These are phyloP conservation scores for Beta lomatogona DNA, from an alignment of 179 eudicot species.

Conservation along the genomic window DNA sequence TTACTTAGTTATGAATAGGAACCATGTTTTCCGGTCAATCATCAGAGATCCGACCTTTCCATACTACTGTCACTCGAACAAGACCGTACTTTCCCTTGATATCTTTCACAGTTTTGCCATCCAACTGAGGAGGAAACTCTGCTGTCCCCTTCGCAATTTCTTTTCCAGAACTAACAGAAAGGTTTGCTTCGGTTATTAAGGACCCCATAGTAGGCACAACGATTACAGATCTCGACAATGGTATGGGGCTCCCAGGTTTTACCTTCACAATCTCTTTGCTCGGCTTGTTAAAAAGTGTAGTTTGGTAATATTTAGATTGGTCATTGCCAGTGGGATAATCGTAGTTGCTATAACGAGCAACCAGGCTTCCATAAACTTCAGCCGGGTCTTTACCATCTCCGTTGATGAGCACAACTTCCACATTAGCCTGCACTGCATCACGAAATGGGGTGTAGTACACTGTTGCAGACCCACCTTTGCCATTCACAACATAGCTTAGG, in stretches of 20 bases:
- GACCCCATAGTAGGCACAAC: constrained; percentile 17
- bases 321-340: background rate
- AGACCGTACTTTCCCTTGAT: constrained; percentile 3
- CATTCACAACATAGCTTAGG: background rate
- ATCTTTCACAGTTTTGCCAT: background rate
- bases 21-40: background rate
- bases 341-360: constrained; percentile 20
- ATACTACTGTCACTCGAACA: constrained; percentile 17
- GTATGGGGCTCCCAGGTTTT: background rate
- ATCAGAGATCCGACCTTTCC: constrained; percentile 15
- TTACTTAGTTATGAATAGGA: background rate
- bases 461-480: constrained; percentile 15
- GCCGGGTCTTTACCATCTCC: constrained; percentile 7
- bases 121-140: constrained; percentile 12
- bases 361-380: constrained; percentile 17
- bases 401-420: constrained; percentile 19
- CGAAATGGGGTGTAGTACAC: constrained; percentile 20
- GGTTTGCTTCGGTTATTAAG: constrained; percentile 4
- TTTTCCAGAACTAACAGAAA: background rate
- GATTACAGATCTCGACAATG: constrained; percentile 12
- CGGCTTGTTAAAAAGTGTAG: constrained; percentile 5
- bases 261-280: constrained; percentile 8
- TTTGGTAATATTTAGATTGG: constrained; percentile 10
- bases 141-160: constrained; percentile 11
- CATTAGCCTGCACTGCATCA: constrained; percentile 20